Base-by-base conservation (phyloP, 73 alveolate genomes). In the Paramecium caudatum region DNA sequence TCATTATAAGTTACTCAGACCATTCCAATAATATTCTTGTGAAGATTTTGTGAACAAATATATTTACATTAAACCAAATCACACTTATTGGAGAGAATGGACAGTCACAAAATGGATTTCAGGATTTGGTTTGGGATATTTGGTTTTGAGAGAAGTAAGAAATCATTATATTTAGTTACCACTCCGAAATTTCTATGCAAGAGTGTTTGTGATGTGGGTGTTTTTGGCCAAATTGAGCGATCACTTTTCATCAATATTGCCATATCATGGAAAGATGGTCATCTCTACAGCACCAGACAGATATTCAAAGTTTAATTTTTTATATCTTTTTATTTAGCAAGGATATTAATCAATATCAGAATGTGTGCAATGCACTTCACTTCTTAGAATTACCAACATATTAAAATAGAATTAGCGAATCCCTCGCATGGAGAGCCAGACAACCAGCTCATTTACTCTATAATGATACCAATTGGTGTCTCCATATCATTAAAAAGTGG, bases 1-100 rank as follows among this genome's bases (percentile, higher is more conserved):
- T 33, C 34, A 17, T 12, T 16, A 55, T 25, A 55, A 83, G 91
- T 61, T 62, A 36, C 27, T 70, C 46, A 63, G 93, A 62, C 93
- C 93, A 62, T 63, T 86, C 21, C 17, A 65, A 62, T 55, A 39
- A 62, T 50, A 62, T 37, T 10, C 47, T 19, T 86, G 63, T 63
- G 84, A 86, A 41, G 90, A 86, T 43, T 70, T 46, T 39, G 80
- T 86, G 36, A 50, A 61, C 33, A 86, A 78, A 86, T 86, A 86
- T 25, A 33, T 86, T 17, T 41, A 23, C 23, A 86, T 86, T 30
- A 70, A 70, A 27, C 93, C 93, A 34, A 86, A 86, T 78, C 93
- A 86, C 81, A 86, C 93, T 13, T 86, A 55, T 78, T 86, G 80
- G 80, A 86, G 93, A 86, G 84, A 86, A 55, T 86, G 93, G 93